Evolutionary conservation across 2,329 filamentous ascomycete species (phyloP).

Genomic region (Rhynchosporium secalis): DNA sequence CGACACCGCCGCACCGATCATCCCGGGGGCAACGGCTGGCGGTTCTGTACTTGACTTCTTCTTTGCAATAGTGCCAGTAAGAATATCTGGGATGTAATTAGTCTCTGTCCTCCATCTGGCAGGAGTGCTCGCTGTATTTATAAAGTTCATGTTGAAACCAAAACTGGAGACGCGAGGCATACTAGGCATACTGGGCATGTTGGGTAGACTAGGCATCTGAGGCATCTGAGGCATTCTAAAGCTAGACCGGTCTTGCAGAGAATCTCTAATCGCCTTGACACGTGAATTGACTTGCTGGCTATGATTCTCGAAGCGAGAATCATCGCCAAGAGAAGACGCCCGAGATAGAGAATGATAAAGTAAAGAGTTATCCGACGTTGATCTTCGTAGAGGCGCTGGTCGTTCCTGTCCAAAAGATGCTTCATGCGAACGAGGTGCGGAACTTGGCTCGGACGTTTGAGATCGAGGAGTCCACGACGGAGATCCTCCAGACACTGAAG

Average conservation of each 20-base stretch:
- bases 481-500: slow-evolving; percentile 18
- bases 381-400: slow-evolving; percentile 51
- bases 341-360: slow-evolving; percentile 74
- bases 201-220: slow-evolving; percentile 56
- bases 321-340: slow-evolving; percentile 82
- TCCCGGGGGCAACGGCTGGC: slow-evolving; percentile 27
- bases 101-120: slow-evolving; percentile 31
- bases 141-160: slow-evolving; percentile 41
- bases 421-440: slow-evolving; percentile 20
- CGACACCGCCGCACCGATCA: slow-evolving; percentile 24
- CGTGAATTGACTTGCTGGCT: slow-evolving; percentile 84
- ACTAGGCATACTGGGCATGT: slow-evolving; percentile 43
- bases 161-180: slow-evolving; percentile 45
- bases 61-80: slow-evolving; percentile 29
- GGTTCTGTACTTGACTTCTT: slow-evolving; percentile 26
- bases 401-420: slow-evolving; percentile 14
- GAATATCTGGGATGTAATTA: slow-evolving; percentile 37
- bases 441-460: slow-evolving; percentile 22
- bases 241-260: slow-evolving; percentile 74
- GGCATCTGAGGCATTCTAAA: slow-evolving; percentile 60
- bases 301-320: slow-evolving; percentile 76
- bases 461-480: slow-evolving; percentile 14
- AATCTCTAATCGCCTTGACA: slow-evolving; percentile 87
- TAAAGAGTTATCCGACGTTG: slow-evolving; percentile 76
- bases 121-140: slow-evolving; percentile 30